Evolutionary conservation across 1,139 yeast species (phyloP), one percentile per base, ranked within the genome.

Genomic region (Suhomyces taliae): DNA sequence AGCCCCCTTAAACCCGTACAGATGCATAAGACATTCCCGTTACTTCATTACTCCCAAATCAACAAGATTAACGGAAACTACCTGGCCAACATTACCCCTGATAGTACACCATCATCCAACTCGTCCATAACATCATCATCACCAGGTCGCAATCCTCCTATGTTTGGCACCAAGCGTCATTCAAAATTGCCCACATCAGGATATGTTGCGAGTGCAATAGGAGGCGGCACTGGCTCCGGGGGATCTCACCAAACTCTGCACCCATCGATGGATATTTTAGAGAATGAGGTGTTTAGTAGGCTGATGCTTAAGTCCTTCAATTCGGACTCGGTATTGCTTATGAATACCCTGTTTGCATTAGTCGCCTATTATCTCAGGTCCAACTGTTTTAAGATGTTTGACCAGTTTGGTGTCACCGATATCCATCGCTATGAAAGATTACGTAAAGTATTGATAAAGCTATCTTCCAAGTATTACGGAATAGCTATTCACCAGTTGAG

Each of bases 381-480:
- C 14, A 64, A 56, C 42, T 52, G 59, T 6, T 48, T 64, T 35
- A 65, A 64, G 43, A 50, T 56, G 34, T 64, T 66, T 44, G 38
- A 37, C 7, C 15, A 45, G 19, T 49, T 53, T 34, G 11, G 32
- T 9, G 32, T 9, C n/a, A 9, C 3, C 32, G 32, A 29, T 11
- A 29, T 11, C 36, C 41, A 24, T 6, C 40, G 44, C n/a, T 39
- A 31, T 14, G 27, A 29, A n/a, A n/a, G 33, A 1, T 36, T 61
- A n/a, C 42, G 66, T 32, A 33, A 41, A 7, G 36, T 39, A 5
- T 41, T 64, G 5, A 36, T 50, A 6, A 48, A 44, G 5, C 45
- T 52, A 8, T 64, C 65, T 1, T 51, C 58, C 10, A 48, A 49
- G 33, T 65, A 62, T 46, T 65, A 66, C 45, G 60, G 55, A 15